Evolutionary conservation across 2,329 filamentous ascomycete species (phyloP).

Genomic region (Penicillium freii): DNA sequence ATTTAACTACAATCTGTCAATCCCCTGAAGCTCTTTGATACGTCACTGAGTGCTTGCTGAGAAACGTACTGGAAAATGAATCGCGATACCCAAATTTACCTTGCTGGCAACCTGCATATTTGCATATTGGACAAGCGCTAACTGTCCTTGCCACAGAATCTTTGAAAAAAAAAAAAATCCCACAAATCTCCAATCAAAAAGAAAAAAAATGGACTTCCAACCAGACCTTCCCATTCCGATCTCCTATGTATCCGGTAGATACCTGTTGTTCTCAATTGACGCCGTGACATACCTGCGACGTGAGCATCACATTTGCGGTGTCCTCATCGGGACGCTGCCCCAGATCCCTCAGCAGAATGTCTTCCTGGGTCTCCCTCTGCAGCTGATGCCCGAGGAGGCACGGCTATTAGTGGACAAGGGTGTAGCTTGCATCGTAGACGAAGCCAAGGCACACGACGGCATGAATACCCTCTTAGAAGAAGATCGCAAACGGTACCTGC

Average conservation of each 20-base stretch:
- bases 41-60: constrained; percentile 43
- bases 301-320: constrained; percentile 78
- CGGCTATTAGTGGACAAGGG: constrained; percentile 73
- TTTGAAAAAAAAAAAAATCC: constrained; percentile 10
- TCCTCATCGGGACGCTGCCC: constrained; percentile 81
- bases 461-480: constrained; percentile 59
- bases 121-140: constrained; percentile 10
- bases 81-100: constrained; percentile 12
- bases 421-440: constrained; percentile 77
- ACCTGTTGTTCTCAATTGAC: constrained; percentile 85
- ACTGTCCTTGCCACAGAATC: constrained; percentile 20
- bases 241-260: constrained; percentile 74
- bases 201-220: constrained; percentile 34
- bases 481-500: constrained; percentile 62
- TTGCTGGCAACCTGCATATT: not conserved
- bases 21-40: constrained; percentile 64
- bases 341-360: constrained; percentile 94
- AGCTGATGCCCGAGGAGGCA: constrained; percentile 89
- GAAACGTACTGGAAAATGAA: constrained; percentile 45
- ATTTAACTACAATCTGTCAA: constrained; percentile 73
- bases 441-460: constrained; percentile 66
- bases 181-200: constrained; percentile 6
- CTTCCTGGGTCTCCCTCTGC: constrained; percentile 82
- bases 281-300: constrained; percentile 75
- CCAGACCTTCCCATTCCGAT: constrained; percentile 67